phyloP scores from a whole-genome alignment of 2,329 filamentous ascomycete genomes.

The Penicillium sp. region DNA sequence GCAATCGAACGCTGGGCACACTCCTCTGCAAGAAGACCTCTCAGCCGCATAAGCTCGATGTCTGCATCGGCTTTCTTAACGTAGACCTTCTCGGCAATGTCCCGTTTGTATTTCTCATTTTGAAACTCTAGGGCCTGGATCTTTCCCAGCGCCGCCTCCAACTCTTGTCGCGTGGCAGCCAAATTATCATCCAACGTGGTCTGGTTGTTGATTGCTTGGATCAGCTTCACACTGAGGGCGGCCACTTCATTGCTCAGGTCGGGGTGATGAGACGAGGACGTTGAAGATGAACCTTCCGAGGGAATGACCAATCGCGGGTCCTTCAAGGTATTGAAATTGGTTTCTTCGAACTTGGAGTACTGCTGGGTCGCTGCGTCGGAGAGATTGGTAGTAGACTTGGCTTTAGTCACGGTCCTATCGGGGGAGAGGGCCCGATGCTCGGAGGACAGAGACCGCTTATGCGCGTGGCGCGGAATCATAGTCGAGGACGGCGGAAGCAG shows the following conservation, averaged over 20 bases:
- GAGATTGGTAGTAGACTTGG: constrained; percentile 53
- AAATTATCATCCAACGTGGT: constrained; percentile 89
- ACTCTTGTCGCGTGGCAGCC: constrained; percentile 79
- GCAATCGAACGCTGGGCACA: constrained; percentile 67
- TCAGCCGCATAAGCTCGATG: constrained; percentile 67
- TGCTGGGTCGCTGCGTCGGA: constrained; percentile 41
- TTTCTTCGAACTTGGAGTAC: constrained; percentile 40
- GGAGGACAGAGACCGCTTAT: constrained; percentile 47
- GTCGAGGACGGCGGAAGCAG: constrained; percentile 44
- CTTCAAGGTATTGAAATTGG: constrained; percentile 55
- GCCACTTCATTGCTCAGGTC: constrained; percentile 79
- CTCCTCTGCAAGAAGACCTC: constrained; percentile 68
- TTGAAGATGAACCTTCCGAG: constrained; percentile 44
- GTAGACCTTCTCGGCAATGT: constrained; percentile 75
- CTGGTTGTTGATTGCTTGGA: constrained; percentile 96
- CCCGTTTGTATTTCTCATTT: constrained; percentile 70
- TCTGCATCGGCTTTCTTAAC: constrained; percentile 78
- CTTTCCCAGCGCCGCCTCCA: constrained; percentile 73
- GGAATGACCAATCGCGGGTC: constrained; percentile 49
- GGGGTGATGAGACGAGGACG: constrained; percentile 56
- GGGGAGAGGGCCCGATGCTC: constrained; percentile 44
- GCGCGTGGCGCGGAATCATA: constrained; percentile 45
- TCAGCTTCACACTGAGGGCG: constrained; percentile 89
- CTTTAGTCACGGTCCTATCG: constrained; percentile 49
- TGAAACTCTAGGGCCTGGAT: constrained; percentile 72